Conservation (phyloP, 176 grass and related monocot species). For the Rhynchospora tenuis region DNA sequence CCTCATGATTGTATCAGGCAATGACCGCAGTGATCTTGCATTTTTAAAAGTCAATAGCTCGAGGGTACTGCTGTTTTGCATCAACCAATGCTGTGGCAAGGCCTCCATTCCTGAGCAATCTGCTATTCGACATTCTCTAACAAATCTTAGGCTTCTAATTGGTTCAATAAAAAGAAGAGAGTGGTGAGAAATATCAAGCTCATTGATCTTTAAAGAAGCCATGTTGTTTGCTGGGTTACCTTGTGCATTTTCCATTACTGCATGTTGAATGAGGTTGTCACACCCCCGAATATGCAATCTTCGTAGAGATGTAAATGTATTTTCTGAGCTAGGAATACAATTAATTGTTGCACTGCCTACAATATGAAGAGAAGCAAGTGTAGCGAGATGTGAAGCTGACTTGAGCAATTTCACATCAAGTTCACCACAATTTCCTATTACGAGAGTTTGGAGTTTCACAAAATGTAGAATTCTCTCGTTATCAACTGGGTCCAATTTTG, state of each 20-base stretch:
- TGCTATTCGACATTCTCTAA: background rate
- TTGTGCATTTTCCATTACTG: background rate
- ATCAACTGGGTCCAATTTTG: background rate
- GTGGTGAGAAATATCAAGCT: constrained; percentile 25
- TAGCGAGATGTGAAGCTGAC: constrained; percentile 22
- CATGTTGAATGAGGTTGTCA: constrained; percentile 16
- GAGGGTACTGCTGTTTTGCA: constrained; percentile 22
- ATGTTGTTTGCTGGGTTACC: background rate
- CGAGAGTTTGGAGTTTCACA: background rate
- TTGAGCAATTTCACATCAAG: constrained; percentile 1
- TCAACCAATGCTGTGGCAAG: constrained; percentile 39
- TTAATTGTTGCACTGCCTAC: background rate
- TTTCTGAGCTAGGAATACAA: constrained; percentile 2
- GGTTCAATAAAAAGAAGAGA: constrained; percentile 25
- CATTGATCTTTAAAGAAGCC: constrained; percentile 5
- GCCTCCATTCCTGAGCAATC: background rate
- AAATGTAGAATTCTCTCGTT: background rate
- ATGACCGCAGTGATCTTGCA: constrained; percentile 24
- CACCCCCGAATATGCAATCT: background rate
- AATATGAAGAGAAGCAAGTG: constrained; percentile 15
- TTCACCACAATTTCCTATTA: background rate
- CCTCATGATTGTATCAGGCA: constrained; percentile 1
- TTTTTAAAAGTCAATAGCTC: background rate
- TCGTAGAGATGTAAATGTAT: background rate
- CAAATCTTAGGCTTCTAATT: constrained; percentile 24